Evolutionary conservation across 352 stramenopile genomes (phyloP), one percentile per base, ranked within the genome.

Genomic region (Phytophthora hybrid): DNA sequence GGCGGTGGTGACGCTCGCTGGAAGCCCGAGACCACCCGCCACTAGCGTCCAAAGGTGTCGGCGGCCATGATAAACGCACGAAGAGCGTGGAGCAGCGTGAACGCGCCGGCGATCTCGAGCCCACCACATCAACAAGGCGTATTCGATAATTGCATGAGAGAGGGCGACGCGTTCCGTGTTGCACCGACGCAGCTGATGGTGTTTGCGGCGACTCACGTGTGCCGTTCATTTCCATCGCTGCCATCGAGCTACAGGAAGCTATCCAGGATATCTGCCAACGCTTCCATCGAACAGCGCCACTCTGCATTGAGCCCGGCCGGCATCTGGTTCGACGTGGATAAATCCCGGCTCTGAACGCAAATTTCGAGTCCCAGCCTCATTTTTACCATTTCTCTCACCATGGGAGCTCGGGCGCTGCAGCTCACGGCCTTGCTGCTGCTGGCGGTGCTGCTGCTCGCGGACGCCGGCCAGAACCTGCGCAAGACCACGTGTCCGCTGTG

Each of bases 401-500:
- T 73, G 74, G 18, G 63, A 80, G 47, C 63, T 51, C 57, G 23
- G 44, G 31, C 69, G 60, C 37, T 80, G 54, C 8, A 76, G 55
- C 13, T 69, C 58, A 29, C 72, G 63, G 46, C 66, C 58, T 51
- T 83, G 56, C 13, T 69, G 59, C 37, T 90, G 61, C 23, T 81
- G 34, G 54, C 69, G 14, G 54, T n/a, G 47, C n/a, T 73, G 39
- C 44, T 68, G 39, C 18, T 71, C 19, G 55, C 29, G 14, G 63
- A 85, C 21, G 80, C 83, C 11, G 75, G 53, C 16, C 83, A 90
- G 73, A 88, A 90, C 67, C 77, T 90, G 55, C 72, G 69, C 34
- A 90, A 90, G 70, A 85, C 78, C 5, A 81, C 77, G 47, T 90
- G 82, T 19, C 82, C 82, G 54, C 63, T 90, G 3, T 90, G 80